These are phyloP conservation scores for Penicillium sclerotiorum DNA, from an alignment of 2,329 filamentous ascomycete species.

Conservation along the genomic window DNA sequence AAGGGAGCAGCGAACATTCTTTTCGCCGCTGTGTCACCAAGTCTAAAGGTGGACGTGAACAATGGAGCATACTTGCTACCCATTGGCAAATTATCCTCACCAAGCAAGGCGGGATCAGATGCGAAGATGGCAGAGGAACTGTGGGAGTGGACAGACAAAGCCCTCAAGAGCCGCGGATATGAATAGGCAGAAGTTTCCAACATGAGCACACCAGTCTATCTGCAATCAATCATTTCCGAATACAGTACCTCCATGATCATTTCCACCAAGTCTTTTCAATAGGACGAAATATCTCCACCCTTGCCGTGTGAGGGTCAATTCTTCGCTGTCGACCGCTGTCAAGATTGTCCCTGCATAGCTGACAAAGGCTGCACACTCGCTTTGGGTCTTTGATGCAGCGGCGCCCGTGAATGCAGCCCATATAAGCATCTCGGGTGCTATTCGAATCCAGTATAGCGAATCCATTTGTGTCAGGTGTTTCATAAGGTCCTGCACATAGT, in stretches of 20 bases:
- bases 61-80: background rate
- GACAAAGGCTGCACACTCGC: background rate
- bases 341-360: background rate
- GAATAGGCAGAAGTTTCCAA: background rate
- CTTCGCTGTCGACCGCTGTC: background rate
- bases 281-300: background rate
- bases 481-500: background rate
- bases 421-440: background rate
- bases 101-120: background rate
- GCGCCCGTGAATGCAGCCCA: background rate
- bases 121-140: background rate
- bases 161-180: background rate
- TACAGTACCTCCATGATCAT: background rate
- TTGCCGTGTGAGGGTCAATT: background rate
- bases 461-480: background rate
- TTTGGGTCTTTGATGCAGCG: background rate
- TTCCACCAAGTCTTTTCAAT: background rate
- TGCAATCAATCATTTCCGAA: background rate
- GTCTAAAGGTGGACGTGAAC: background rate
- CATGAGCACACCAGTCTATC: background rate
- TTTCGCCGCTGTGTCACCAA: background rate
- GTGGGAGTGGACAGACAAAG: background rate
- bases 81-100: background rate
- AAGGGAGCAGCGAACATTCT: background rate
- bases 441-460: background rate